Evolutionary conservation across 495 filamentous ascomycete species (phyloP).

Genomic region (Neurospora africana): DNA sequence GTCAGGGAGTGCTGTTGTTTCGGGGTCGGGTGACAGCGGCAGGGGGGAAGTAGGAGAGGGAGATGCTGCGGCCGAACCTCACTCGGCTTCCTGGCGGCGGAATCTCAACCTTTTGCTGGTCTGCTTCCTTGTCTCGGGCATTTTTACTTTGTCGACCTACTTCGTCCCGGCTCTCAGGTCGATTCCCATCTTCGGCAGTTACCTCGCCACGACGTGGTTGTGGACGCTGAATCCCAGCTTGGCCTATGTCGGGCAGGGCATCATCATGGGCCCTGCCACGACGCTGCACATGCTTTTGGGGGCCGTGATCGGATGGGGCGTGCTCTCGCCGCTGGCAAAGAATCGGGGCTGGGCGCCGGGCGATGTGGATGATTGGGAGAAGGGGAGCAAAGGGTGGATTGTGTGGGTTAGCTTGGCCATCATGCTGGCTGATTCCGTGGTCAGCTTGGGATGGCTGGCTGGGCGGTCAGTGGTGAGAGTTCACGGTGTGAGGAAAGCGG

Average conservation of each 20-base stretch:
- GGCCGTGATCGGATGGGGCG: slow-evolving; percentile 80
- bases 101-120: slow-evolving; percentile 43
- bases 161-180: slow-evolving; percentile 80
- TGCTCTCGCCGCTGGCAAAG: slow-evolving; percentile 84
- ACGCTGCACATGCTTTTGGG: slow-evolving; percentile 94
- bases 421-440: slow-evolving; percentile 88
- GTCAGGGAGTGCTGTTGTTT: slow-evolving; percentile 3
- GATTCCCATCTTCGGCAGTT: slow-evolving; percentile 71
- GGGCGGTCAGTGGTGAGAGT: slow-evolving; percentile 27
- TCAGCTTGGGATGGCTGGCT: slow-evolving; percentile 77
- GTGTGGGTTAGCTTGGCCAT: slow-evolving; percentile 92
- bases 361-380: slow-evolving; percentile 73
- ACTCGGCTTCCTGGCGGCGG: slow-evolving; percentile 35
- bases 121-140: slow-evolving; percentile 42
- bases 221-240: slow-evolving; percentile 95
- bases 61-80: slow-evolving; percentile 6
- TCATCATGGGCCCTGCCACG: slow-evolving; percentile 86
- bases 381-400: slow-evolving; percentile 94
- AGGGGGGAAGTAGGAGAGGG: slow-evolving; percentile 15
- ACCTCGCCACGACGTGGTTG: slow-evolving; percentile 70
- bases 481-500: not conserved
- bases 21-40: slow-evolving; percentile 1
- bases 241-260: slow-evolving; percentile 81
- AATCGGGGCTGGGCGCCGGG: slow-evolving; percentile 81
- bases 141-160: slow-evolving; percentile 76